These are phyloP conservation scores for Globisporangium radiosum DNA, from an alignment of 352 stramenopile species.

Conservation along the genomic window DNA sequence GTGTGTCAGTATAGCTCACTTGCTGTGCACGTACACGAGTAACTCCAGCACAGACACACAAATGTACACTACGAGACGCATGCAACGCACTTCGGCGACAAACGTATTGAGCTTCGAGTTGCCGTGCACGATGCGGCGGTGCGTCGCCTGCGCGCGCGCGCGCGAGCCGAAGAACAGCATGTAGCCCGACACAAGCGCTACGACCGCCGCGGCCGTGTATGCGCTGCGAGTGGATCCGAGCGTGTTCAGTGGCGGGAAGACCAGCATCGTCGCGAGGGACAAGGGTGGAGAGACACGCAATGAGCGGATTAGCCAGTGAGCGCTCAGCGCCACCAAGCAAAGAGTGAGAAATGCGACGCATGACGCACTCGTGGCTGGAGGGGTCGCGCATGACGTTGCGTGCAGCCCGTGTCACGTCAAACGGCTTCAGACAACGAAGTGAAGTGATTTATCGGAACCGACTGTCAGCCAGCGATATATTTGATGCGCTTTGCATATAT, in stretches of 20 bases:
- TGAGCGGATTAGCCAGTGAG: too few relatives aligned
- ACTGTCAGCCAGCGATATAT: too few relatives aligned
- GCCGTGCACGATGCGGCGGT: conserved; percentile 13
- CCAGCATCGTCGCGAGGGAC: neutral
- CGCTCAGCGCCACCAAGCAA: neutral
- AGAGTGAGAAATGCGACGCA: neutral
- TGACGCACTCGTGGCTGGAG: conserved; percentile 5
- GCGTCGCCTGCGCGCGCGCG: neutral
- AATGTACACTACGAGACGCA: too few relatives aligned
- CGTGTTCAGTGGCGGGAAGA: neutral
- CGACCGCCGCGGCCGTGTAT: conserved; percentile 1
- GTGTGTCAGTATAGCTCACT: too few relatives aligned
- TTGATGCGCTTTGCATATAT: too few relatives aligned
- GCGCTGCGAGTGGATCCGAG: conserved; percentile 1
- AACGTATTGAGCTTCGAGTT: conserved; percentile 13
- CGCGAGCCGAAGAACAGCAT: conserved; percentile 4
- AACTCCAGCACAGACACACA: neutral
- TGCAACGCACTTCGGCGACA: conserved; percentile 1
- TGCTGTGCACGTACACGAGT: neutral
- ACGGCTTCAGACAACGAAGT: too few relatives aligned
- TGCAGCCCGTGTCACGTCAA: too few relatives aligned
- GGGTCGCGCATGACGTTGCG: conserved; percentile 3
- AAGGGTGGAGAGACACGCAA: neutral
- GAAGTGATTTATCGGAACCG: too few relatives aligned
- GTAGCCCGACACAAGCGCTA: conserved; percentile 6